phyloP scores from a whole-genome alignment of 192 early-diverging fungal species.

The Funneliformis mosseae region DNA sequence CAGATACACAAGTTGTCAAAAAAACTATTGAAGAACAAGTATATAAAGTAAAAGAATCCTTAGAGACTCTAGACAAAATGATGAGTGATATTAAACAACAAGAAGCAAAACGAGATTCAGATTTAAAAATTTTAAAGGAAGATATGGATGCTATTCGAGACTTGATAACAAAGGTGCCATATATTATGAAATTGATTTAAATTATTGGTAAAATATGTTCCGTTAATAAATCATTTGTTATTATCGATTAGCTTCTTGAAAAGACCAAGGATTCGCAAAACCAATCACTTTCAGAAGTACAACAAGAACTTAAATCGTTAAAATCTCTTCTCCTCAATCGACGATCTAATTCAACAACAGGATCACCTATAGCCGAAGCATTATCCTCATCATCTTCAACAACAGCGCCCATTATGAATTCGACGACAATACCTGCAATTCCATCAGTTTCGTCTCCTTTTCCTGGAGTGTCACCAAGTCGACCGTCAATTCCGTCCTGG shows the following conservation, averaged over 20 bases:
- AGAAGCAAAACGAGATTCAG: constrained; percentile 67
- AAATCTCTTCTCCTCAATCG: constrained; percentile 89
- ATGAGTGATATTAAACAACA: constrained; percentile 64
- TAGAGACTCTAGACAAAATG: constrained; percentile 64
- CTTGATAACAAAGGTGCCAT: constrained; percentile 74
- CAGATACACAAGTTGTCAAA: constrained; percentile 38
- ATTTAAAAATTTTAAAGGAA: constrained; percentile 70
- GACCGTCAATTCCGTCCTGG: constrained; percentile 15
- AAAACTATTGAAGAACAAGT: constrained; percentile 72
- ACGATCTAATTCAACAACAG: constrained; percentile 36
- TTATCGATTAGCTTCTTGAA: constrained; percentile 63
- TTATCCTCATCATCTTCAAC: constrained; percentile 17
- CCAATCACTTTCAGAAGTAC: constrained; percentile 74
- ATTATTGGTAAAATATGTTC: not conserved
- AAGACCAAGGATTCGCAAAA: constrained; percentile 72
- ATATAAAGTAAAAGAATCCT: constrained; percentile 68
- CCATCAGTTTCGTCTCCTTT: constrained; percentile 31
- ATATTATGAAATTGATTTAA: constrained; percentile 11
- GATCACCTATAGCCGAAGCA: constrained; percentile 23
- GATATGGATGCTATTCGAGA: constrained; percentile 72
- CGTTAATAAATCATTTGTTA: not conserved
- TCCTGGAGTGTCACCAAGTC: constrained; percentile 17
- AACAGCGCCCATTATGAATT: constrained; percentile 33
- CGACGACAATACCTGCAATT: constrained; percentile 11
- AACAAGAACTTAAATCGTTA: constrained; percentile 92